Base-by-base conservation (phyloP, 2,329 filamentous ascomycete species). In the Epichloe amarillans region DNA sequence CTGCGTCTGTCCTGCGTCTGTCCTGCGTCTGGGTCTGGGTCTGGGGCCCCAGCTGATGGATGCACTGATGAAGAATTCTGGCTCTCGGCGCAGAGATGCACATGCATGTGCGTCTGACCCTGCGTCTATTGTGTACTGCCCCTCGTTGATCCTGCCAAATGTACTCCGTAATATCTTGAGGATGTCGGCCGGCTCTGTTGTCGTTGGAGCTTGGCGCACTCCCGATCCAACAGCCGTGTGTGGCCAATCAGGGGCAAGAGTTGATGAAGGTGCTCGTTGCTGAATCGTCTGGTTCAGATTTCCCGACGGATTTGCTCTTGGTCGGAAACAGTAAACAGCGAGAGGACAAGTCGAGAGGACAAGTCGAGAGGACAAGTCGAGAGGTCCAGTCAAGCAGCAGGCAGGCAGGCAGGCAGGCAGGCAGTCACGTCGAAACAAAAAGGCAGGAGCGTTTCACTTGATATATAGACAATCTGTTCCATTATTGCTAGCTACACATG, bases 391-490 rank as follows among this genome's bases (percentile, higher is more conserved):
- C 26, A 30, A 30, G 26, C 26, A n/a, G n/a, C n/a, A 26, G 26
- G 7, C 26, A 26, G 26, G 26, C 2, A 30, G 26, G 8, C 26
- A 30, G 6, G 23, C 23, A 41, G 11, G 19, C 19, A 19, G 40
- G 41, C 23, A 44, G 41, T 2, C 11, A 23, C 36, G 36, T n/a
- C 15, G 36, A 38, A n/a, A 37, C 2, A 23, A 39, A 39, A 26
- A n/a, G 46, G 46, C 46, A 47, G 46, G 46, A 40, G 38, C 46
- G 38, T 48, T 48, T 48, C 46, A 48, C 38, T 41, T 21, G 19
- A 30, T 30, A 30, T 10, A 4, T 11, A 30, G 26, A 11, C 26
- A 11, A 30, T 30, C 26, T 30, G 26, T 45, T 14, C 11, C 23
- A 17, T 17, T 23, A 4, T 23, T 42, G 40, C 40, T 42, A 42